Evolutionary conservation across 208 protist genomes (phyloP).

Genomic region (Leishmania amazonensis): DNA sequence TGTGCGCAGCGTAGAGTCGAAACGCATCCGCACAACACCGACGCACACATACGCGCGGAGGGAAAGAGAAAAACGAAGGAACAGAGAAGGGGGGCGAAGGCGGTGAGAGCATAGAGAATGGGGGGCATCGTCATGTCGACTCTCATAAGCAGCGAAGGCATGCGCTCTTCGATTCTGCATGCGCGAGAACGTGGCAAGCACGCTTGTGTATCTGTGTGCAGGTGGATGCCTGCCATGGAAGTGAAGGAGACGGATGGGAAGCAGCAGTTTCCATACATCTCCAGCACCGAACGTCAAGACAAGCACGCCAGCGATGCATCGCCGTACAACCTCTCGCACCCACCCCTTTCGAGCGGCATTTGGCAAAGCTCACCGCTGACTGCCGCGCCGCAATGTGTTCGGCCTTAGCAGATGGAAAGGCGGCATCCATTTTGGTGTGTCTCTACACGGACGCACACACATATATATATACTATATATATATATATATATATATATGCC

Average conservation of each 20-base stretch:
- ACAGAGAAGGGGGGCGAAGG: constrained; percentile 7
- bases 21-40: neutral
- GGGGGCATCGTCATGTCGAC: neutral
- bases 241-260: neutral
- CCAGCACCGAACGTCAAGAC: neutral
- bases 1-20: neutral
- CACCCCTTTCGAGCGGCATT: neutral
- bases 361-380: neutral
- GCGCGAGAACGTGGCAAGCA: neutral
- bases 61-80: neutral
- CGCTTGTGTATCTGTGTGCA: neutral
- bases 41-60: too few relatives aligned
- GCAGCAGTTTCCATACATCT: neutral
- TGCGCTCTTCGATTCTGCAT: neutral
- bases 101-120: neutral
- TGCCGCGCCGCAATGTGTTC: neutral
- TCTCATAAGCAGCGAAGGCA: neutral
- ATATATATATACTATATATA: neutral
- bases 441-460: too few relatives aligned
- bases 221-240: neutral
- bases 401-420: neutral
- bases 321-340: neutral
- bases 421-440: neutral
- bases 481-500: neutral
- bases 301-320: neutral